Conservation (phyloP, 192 early-diverging fungal genomes). For the Chytriomyces sp. region DNA sequence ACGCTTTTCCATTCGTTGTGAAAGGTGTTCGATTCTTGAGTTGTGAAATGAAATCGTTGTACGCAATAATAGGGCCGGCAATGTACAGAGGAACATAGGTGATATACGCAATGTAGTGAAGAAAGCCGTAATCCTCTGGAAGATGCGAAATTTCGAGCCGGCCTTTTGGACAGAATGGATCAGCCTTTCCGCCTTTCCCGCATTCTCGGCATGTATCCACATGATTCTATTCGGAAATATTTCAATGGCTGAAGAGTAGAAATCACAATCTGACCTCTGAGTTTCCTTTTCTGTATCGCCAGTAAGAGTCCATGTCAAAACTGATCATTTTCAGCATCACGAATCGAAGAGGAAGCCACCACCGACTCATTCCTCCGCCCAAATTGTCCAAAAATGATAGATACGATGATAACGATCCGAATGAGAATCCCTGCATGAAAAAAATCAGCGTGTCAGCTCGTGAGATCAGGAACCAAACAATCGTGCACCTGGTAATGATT, state of each 20-base stretch:
- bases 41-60: slow-evolving; percentile 90
- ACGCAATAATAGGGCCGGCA: slow-evolving; percentile 94
- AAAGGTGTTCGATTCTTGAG: slow-evolving; percentile 39
- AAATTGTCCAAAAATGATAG: slow-evolving; percentile 58
- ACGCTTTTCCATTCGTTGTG: neutral
- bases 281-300: slow-evolving; percentile 46
- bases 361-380: slow-evolving; percentile 75
- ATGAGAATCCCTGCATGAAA: slow-evolving; percentile 9
- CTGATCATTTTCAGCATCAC: slow-evolving; percentile 88
- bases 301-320: slow-evolving; percentile 93
- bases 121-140: slow-evolving; percentile 73
- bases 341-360: slow-evolving; percentile 92
- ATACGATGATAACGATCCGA: neutral
- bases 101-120: slow-evolving; percentile 79
- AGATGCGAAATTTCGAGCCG: slow-evolving; percentile 17
- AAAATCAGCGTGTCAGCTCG: too few species aligned
- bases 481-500: slow-evolving; percentile 55
- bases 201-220: slow-evolving; percentile 43
- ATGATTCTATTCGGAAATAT: slow-evolving; percentile 31
- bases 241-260: too few species aligned
- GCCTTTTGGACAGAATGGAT: slow-evolving; percentile 14
- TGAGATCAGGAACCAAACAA: too few species aligned
- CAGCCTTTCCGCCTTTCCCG: neutral
- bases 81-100: slow-evolving; percentile 92
- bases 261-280: too few species aligned